A percentile compares a stretch with the other conserved stretches of the same genome.
These are phyloP conservation scores for Durio zibethinus DNA, from an alignment of 345 rosid genomes.

Conservation along the genomic window DNA sequence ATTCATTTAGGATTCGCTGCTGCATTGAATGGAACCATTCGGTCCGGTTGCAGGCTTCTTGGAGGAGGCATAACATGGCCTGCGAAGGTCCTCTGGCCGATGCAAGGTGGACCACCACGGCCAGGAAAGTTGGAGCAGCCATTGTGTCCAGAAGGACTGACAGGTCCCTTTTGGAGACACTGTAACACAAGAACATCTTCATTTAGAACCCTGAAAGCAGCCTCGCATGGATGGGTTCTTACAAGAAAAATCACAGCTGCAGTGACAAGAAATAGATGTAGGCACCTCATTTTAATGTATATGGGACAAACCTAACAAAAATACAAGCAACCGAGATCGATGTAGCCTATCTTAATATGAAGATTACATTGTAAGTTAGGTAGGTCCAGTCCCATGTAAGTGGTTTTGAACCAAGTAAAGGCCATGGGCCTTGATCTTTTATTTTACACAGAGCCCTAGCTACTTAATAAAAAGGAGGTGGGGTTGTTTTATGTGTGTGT, in stretches of 20 bases:
- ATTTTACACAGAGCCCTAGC: too few relatives aligned
- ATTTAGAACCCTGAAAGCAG: background rate
- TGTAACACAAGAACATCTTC: background rate
- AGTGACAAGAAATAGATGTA: background rate
- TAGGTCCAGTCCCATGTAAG: background rate
- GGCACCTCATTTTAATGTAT: background rate
- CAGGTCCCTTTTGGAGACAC: conserved; percentile 11
- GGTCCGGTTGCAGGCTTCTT: background rate
- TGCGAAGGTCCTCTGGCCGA: conserved; percentile 10
- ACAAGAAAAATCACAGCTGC: background rate
- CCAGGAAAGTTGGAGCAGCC: conserved; percentile 20
- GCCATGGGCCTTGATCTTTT: too few relatives aligned
- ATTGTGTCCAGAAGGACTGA: background rate
- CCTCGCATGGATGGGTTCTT: background rate
- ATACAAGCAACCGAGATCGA: background rate
- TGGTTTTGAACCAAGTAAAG: too few relatives aligned
- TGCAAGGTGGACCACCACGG: conserved; percentile 14
- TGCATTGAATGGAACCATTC: background rate
- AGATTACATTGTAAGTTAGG: background rate
- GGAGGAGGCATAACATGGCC: conserved; percentile 16
- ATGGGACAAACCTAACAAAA: background rate
- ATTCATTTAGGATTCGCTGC: background rate
- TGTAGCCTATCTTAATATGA: background rate
- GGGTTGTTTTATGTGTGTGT: too few relatives aligned
- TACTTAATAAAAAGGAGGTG: too few relatives aligned